A percentile compares a stretch with the other conserved stretches of the same genome.
Evolutionary conservation across 208 protist species (phyloP).

Genomic region (Trypanosoma brucei): DNA sequence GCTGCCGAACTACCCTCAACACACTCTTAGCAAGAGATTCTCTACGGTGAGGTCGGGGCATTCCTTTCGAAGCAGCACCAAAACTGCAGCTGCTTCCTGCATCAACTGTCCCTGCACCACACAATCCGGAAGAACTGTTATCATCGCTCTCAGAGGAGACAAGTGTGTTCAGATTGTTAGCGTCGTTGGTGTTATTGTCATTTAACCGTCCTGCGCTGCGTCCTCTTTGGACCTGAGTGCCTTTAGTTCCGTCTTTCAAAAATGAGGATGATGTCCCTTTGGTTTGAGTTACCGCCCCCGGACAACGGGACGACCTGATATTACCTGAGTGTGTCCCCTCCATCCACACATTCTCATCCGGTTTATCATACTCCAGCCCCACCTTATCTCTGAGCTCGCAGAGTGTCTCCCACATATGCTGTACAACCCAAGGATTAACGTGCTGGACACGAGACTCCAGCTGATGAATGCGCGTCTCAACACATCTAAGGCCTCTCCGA

Average conservation of each 20-base stretch:
- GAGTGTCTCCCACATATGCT: conserved; percentile 30
- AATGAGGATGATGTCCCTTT: not conserved
- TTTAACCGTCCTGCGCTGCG: not conserved
- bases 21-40: not conserved
- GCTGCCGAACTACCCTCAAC: not conserved
- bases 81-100: not conserved
- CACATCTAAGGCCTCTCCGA: conserved; percentile 14
- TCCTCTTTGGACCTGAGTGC: not conserved
- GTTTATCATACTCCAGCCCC: conserved; percentile 5
- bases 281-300: too few relatives aligned
- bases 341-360: conserved; percentile 10
- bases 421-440: conserved; percentile 31
- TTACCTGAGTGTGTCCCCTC: not conserved
- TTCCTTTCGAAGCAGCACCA: not conserved
- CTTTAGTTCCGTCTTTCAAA: not conserved
- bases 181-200: not conserved
- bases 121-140: not conserved
- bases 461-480: conserved; percentile 30
- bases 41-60: not conserved
- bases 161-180: conserved; percentile 8
- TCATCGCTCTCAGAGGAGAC: conserved; percentile 20
- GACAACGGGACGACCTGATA: too few relatives aligned
- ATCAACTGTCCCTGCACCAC: not conserved
- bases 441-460: conserved; percentile 30
- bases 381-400: conserved; percentile 19